Base-by-base conservation (phyloP, 2,329 filamentous ascomycete species). In the Blastomyces emzantsi region DNA sequence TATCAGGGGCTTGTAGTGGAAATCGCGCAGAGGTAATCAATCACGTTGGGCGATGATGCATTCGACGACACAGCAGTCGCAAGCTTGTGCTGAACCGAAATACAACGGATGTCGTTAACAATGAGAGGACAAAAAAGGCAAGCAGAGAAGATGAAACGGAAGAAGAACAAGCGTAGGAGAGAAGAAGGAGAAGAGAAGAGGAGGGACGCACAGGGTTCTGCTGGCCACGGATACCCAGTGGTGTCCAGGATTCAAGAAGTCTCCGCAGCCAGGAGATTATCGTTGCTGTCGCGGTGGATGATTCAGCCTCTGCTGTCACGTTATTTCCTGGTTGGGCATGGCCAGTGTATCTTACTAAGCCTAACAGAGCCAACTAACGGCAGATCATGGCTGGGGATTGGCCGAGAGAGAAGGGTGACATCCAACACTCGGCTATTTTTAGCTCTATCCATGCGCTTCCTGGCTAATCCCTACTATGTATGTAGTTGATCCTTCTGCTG, bases 311-410 rank as follows among this genome's bases (percentile, higher is more conserved):
- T 7, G n/a, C n/a, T 25, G 55, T 58, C 55, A 58, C 55, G 55
- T 58, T 58, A 58, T 43, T n/a, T 17, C 36, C 30, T n/a, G 19
- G 22, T 41, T 17, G 30, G 55, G n/a, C n/a, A 28, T 43, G 22
- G 43, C 7, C 17, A 19, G 17, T 2, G 43, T n/a, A 19, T 8
- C 7, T 45, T 5, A 52, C 49, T 43, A 43, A 36, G 39, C 56
- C 56, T 3, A 28, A 59, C 15, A 9, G 9, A 39, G 56, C 56
- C 25, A 45, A 47, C 56, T 28, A 43, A 28, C 39, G 1, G 56
- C 39, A 28, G 56, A 59, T 59, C 56, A 41, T 25, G 33, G 39
- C 22, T 30, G 56, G 13, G 36, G 56, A 59, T 59, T 59, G 56
- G 56, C 17, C 19, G 41, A 17, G 22, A 4, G 25, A 41, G n/a